These are phyloP conservation scores for Phaeoacremonium minimum DNA, from an alignment of 2,329 filamentous ascomycete genomes.

Conservation along the genomic window DNA sequence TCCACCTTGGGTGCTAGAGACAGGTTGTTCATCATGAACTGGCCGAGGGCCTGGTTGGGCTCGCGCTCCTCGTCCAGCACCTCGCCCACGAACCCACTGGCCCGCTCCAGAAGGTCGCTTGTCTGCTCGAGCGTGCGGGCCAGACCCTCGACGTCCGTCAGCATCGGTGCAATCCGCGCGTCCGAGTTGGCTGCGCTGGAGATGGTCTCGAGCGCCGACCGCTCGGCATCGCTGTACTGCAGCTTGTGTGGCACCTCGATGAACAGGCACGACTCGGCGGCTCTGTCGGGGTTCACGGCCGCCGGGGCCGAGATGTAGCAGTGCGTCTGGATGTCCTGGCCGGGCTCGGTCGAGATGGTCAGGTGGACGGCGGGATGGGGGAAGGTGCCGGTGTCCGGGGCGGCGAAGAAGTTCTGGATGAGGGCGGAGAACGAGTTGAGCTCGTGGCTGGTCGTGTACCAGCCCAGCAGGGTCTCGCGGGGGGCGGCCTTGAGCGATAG, in stretches of 20 bases:
- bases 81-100: conserved; percentile 86
- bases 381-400: conserved; percentile 93
- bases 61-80: conserved; percentile 91
- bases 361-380: conserved; percentile 97
- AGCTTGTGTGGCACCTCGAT: conserved; percentile 96
- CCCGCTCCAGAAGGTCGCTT: conserved; percentile 82
- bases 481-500: conserved; percentile 92
- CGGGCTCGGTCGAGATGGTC: conserved; percentile 86
- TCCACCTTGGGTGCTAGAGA: conserved; percentile 94
- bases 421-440: conserved; percentile 97
- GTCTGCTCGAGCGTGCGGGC: conserved; percentile 85
- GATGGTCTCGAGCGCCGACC: conserved; percentile 72
- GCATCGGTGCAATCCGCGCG: conserved; percentile 65
- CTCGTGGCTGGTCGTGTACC: conserved; percentile 96
- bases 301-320: conserved; percentile 96
- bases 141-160: conserved; percentile 85
- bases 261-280: conserved; percentile 94
- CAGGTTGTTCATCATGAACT: conserved; percentile 91
- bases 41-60: conserved; percentile 86
- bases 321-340: conserved; percentile 81
- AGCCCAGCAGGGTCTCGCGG: conserved; percentile 89
- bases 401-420: conserved; percentile 99
- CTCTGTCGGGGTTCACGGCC: conserved; percentile 89
- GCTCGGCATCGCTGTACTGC: conserved; percentile 66
- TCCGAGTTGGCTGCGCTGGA: conserved; percentile 77